phyloP scores from a whole-genome alignment of 306 rosid species.

The Pterocarpus macrocarpus region DNA sequence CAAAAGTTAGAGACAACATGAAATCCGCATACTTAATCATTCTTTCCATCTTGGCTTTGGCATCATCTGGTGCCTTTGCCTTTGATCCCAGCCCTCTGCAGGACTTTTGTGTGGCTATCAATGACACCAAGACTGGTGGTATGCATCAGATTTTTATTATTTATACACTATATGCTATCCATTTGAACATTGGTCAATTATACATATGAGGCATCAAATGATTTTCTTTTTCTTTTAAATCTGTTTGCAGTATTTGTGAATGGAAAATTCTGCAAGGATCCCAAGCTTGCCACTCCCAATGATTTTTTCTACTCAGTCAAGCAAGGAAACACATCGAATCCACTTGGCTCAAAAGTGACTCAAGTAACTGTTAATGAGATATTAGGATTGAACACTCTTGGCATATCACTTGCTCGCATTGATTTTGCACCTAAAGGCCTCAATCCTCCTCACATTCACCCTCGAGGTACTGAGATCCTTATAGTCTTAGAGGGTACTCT shows the following conservation, averaged over 20 bases:
- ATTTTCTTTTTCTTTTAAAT: no score
- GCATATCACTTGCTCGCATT: constrained; percentile 33
- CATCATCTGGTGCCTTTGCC: constrained; percentile 37
- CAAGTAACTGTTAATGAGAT: neutral
- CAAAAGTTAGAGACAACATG: constrained; percentile 5
- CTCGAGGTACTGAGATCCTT: constrained; percentile 36
- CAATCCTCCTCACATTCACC: constrained; percentile 41
- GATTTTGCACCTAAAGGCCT: constrained; percentile 28
- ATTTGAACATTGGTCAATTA: no score
- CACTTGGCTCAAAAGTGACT: constrained; percentile 36
- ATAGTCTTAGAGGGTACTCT: constrained; percentile 49
- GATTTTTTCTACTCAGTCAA: constrained; percentile 45
- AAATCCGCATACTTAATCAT: neutral
- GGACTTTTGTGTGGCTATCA: constrained; percentile 48
- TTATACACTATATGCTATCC: no score
- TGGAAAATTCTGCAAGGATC: constrained; percentile 55
- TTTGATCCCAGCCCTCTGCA: constrained; percentile 51
- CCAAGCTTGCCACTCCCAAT: constrained; percentile 23
- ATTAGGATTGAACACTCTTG: constrained; percentile 37
- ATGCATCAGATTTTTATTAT: no score
- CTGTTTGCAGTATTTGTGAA: constrained; percentile 48
- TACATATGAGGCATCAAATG: no score
- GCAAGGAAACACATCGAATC: constrained; percentile 33
- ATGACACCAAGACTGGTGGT: constrained; percentile 33
- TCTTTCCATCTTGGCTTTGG: constrained; percentile 9